Evolutionary conservation across 2,329 filamentous ascomycete species (phyloP), one percentile per base, ranked within the genome.

Genomic region (Trichoderma atrobrunneum): DNA sequence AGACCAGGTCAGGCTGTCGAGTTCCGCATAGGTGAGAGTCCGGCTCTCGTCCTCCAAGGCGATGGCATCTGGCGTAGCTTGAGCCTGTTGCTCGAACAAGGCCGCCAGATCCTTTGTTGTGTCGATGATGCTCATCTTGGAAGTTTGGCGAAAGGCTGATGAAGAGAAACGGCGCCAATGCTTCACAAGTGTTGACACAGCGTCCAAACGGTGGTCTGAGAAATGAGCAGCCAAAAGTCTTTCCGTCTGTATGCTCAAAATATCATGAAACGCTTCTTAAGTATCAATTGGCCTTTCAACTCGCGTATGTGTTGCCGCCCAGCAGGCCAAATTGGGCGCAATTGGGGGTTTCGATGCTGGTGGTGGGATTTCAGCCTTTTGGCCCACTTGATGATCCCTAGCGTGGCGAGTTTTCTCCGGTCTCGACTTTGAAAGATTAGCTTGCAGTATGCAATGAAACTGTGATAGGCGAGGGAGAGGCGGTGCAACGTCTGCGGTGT

Each of bases 1-100:
- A n/a, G 83, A 82, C 72, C 87, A 87, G 60, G 93, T 91, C 79
- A 90, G 88, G 63, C 85, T 81, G 78, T 94, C 91, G 72, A 95
- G 87, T 83, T 94, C 87, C 61, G 87, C 86, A 80, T 95, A 95
- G 64, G 92, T 94, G 78, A 92, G 90, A 64, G 84, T 87, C 72
- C 85, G 84, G 51, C 82, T 84, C 74, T 90, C 91, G 81, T 95
- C 92, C 79, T 95, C 92, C 70, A 94, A 82, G 24, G 92, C 93
- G 77, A 92, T 79, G 39, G 89, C 88, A 81, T 93, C 84, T 6
- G 92, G 93, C 0, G 92, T 92, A 30, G 86, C 85, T 74, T 87
- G 84, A 69, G 89, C 92, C 84, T 95, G 93, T 75, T 88, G 82
- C 74, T 84, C 82, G 79, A 95, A 94, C 74, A 94, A 88, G 34